Evolutionary conservation across 768 basidiomycete genomes (phyloP).

Genomic region (Rhodotorula diobovata): DNA sequence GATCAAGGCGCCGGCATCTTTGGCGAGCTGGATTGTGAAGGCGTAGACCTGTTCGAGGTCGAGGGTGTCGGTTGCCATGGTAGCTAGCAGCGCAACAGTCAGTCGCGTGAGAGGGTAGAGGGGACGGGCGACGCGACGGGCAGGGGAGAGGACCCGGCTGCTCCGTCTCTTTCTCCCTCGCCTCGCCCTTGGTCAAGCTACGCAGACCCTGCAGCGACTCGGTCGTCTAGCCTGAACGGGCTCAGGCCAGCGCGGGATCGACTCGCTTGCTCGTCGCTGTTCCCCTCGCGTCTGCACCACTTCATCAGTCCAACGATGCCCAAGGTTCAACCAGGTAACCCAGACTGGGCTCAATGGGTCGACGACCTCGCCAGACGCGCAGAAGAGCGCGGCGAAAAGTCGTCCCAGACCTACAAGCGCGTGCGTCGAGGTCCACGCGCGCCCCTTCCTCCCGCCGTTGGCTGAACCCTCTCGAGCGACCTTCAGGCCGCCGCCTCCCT

Average conservation of each 20-base stretch:
- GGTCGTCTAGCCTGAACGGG: too few relatives aligned
- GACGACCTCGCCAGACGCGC: slow-evolving; percentile 1
- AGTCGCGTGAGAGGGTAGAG: background rate
- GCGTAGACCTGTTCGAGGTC: slow-evolving; percentile 62
- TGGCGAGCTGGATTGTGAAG: slow-evolving; percentile 68
- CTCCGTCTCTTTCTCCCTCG: too few relatives aligned
- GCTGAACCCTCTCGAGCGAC: too few relatives aligned
- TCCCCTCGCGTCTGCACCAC: background rate
- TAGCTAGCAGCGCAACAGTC: too few relatives aligned
- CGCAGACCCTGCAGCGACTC: background rate
- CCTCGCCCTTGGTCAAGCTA: too few relatives aligned
- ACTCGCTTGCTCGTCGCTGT: background rate
- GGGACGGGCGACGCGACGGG: background rate
- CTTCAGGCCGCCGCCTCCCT: slow-evolving; percentile 31
- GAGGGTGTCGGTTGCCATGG: background rate
- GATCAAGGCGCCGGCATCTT: slow-evolving; percentile 68
- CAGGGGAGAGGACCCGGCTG: too few relatives aligned
- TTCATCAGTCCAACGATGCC: slow-evolving; percentile 21
- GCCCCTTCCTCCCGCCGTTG: background rate
- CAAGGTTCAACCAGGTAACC: slow-evolving; percentile 25
- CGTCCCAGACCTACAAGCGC: slow-evolving; percentile 16
- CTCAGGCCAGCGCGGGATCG: too few relatives aligned
- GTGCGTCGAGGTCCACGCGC: slow-evolving; percentile 5
- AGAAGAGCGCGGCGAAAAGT: slow-evolving; percentile 17
- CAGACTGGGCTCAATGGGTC: slow-evolving; percentile 32